phyloP scores from a whole-genome alignment of 1,284 basidiomycete species.

The Vanrija humicola region DNA sequence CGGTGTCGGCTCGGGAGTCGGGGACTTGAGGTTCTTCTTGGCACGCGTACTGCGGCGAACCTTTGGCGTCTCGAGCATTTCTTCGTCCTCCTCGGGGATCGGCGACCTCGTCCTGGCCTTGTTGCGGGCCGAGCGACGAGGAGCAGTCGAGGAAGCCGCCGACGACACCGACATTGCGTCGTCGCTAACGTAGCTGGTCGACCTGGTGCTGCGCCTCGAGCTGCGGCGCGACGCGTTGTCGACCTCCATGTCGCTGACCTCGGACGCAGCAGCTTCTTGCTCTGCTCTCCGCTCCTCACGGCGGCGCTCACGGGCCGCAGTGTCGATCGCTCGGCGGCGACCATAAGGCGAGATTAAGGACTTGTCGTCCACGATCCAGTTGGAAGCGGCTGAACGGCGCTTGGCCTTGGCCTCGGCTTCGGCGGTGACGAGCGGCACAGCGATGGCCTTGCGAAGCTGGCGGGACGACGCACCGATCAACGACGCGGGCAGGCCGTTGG shows the following conservation, averaged over 20 bases:
- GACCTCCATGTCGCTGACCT: conserved; percentile 17
- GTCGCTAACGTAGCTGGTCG: conserved; percentile 5
- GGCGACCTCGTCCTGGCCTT: conserved; percentile 12
- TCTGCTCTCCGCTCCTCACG: conserved; percentile 4
- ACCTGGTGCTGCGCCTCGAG: conserved; percentile 5
- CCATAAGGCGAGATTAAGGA: conserved; percentile 48
- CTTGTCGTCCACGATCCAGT: conserved; percentile 21
- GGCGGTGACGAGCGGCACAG: conserved; percentile 42
- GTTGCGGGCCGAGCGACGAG: conserved; percentile 35
- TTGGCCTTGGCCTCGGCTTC: conserved; percentile 30
- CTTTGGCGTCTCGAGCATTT: conserved; percentile 23
- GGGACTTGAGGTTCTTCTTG: conserved; percentile 4
- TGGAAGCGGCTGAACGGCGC: conserved; percentile 10
- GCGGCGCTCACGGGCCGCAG: conserved; percentile 26
- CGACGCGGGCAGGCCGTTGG: conserved; percentile 18
- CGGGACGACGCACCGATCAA: conserved; percentile 41
- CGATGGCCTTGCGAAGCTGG: conserved; percentile 38
- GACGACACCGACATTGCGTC: conserved; percentile 10
- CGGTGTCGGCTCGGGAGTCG: not conserved
- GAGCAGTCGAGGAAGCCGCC: not conserved
- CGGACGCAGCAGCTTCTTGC: conserved; percentile 2
- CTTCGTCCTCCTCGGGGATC: conserved; percentile 11
- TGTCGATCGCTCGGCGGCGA: conserved; percentile 34
- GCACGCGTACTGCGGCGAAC: conserved; percentile 12
- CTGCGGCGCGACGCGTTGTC: conserved; percentile 1